Conservation (phyloP, 345 rosid species). For the Gossypium thurberi region DNA sequence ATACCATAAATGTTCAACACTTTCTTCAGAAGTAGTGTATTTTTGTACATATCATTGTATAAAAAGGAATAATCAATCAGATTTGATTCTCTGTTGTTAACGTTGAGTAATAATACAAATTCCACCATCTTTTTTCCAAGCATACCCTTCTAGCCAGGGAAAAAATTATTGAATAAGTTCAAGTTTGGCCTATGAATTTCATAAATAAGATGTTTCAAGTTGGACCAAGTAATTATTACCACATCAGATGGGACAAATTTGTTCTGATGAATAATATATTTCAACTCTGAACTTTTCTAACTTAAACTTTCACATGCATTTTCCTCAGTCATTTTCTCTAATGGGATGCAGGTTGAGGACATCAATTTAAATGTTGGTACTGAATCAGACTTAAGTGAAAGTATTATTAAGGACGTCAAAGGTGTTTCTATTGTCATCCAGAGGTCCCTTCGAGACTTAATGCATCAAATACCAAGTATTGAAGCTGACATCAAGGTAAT, state of each 20-base stretch:
- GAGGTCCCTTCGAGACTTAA: constrained; percentile 86
- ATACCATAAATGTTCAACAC: neutral
- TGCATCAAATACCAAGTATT: constrained; percentile 70
- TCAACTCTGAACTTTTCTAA: neutral
- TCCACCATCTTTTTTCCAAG: neutral
- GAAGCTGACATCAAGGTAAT: constrained; percentile 70
- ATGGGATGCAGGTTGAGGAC: constrained; percentile 60
- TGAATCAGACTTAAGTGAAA: constrained; percentile 74
- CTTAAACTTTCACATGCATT: neutral
- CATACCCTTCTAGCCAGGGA: neutral
- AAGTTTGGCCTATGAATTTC: neutral
- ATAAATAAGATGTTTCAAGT: neutral
- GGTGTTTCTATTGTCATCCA: constrained; percentile 76
- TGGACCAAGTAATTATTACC: neutral
- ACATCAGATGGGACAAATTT: neutral
- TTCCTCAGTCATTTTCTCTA: neutral
- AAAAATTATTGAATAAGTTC: neutral
- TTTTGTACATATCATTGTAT: neutral
- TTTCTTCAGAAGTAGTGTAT: constrained; percentile 3
- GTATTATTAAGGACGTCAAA: constrained; percentile 83
- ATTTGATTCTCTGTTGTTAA: neutral
- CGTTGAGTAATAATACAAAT: neutral
- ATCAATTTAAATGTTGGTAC: constrained; percentile 89
- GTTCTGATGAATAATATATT: neutral
- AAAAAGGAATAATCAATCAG: neutral